A percentile compares a stretch with the other conserved stretches of the same genome.
These are phyloP conservation scores for Teunomyces atbi DNA, from an alignment of 805 yeast genomes.

Conservation along the genomic window DNA sequence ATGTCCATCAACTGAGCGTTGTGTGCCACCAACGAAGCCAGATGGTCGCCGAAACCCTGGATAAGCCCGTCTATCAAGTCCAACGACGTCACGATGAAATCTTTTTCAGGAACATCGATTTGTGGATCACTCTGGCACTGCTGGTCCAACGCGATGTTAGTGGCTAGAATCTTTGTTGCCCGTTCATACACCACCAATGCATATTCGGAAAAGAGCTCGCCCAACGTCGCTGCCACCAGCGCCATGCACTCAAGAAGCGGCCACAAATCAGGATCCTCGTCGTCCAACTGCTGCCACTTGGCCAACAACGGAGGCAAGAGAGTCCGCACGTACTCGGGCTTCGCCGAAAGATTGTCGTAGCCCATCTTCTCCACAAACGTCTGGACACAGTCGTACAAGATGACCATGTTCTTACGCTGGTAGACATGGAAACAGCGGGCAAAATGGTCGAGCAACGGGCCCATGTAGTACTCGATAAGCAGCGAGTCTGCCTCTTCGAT, in stretches of 20 bases:
- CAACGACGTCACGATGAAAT: constrained; percentile 81
- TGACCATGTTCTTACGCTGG: constrained; percentile 76
- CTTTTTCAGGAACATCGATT: constrained; percentile 79
- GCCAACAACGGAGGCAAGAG: constrained; percentile 78
- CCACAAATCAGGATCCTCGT: constrained; percentile 84
- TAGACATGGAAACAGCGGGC: constrained; percentile 71
- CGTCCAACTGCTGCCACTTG: constrained; percentile 75
- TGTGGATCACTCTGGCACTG: constrained; percentile 64
- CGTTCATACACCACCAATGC: constrained; percentile 85
- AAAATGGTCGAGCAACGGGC: constrained; percentile 67
- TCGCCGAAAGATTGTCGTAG: constrained; percentile 49
- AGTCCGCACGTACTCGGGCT: constrained; percentile 55
- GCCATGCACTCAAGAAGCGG: constrained; percentile 92
- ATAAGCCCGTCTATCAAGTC: constrained; percentile 91
- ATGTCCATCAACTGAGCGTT: constrained; percentile 53
- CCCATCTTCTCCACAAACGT: constrained; percentile 81
- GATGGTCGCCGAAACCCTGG: constrained; percentile 76
- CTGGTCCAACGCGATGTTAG: constrained; percentile 66
- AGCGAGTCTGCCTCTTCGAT: constrained; percentile 72
- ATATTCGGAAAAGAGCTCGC: constrained; percentile 81
- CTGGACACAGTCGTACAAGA: constrained; percentile 87
- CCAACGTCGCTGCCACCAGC: constrained; percentile 82
- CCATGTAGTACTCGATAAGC: constrained; percentile 60
- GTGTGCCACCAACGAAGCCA: constrained; percentile 52
- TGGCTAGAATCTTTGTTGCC: constrained; percentile 65